Percentiles rank a stretch among this genome's conserved stretches.
Evolutionary conservation across 2,329 filamentous ascomycete genomes (phyloP).

Genomic region (Madurella fahalii): DNA sequence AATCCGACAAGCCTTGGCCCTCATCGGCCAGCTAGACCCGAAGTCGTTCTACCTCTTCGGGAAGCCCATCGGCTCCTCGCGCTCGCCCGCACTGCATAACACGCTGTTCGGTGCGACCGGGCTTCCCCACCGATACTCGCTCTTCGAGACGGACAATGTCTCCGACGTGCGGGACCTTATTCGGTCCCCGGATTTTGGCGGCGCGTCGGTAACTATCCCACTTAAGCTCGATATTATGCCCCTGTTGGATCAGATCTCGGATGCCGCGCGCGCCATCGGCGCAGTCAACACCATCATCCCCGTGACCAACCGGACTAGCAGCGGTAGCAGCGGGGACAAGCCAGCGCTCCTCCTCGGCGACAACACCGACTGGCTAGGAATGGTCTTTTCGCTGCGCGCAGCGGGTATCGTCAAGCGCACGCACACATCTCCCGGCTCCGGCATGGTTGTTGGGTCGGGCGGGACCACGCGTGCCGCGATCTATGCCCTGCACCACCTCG

Average conservation of each 20-base stretch:
- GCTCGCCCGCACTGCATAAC: slow-evolving; percentile 88
- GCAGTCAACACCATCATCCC: slow-evolving; percentile 93
- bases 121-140: slow-evolving; percentile 76
- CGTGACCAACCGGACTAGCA: slow-evolving; percentile 30
- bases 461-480: slow-evolving; percentile 90
- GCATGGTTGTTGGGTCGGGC: slow-evolving; percentile 83
- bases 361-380: slow-evolving; percentile 96
- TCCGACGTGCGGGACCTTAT: slow-evolving; percentile 62
- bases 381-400: slow-evolving; percentile 71
- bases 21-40: slow-evolving; percentile 73
- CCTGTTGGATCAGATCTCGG: slow-evolving; percentile 73
- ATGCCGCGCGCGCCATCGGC: slow-evolving; percentile 76
- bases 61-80: slow-evolving; percentile 73
- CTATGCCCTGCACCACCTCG: slow-evolving; percentile 79
- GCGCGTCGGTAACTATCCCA: slow-evolving; percentile 92
- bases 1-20: slow-evolving; percentile 71
- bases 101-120: slow-evolving; percentile 71
- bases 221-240: slow-evolving; percentile 85
- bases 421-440: slow-evolving; percentile 44
- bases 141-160: slow-evolving; percentile 67
- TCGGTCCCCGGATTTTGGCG: slow-evolving; percentile 71
- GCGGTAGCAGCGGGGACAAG: slow-evolving; percentile 33
- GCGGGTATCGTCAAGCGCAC: slow-evolving; percentile 53
- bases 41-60: slow-evolving; percentile 86
- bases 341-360: slow-evolving; percentile 64